Evolutionary conservation across 257 asterid genomes (phyloP), one percentile per base, ranked within the genome.

Genomic region (Solanum chmielewskii): DNA sequence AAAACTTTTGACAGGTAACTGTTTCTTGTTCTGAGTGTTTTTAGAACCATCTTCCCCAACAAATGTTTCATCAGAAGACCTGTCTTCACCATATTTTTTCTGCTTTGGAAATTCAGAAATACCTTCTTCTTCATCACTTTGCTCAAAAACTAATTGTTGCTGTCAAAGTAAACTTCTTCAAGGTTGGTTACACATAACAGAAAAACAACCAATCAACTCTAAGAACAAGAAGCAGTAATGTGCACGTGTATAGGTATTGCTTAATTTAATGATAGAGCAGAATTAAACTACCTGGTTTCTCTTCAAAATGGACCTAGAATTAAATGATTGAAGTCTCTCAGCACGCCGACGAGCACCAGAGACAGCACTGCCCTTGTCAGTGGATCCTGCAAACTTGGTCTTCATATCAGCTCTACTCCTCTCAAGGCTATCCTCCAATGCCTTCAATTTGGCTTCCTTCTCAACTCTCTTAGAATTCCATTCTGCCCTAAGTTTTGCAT

Each of bases 401-500:
- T 95, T 92, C 98, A 97, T 93, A 89, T 97, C 97, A 69, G 97
- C 93, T 87, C 89, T 92, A 92, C 92, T 97, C 87, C 91, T 89
- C 90, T 96, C 98, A 47, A 96, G 93, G 91, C 93, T 95, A 90
- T 96, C 98, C 88, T 92, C 98, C 99, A 97, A 89, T 37, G 93
- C 92, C 93, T 92, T 97, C 90, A 96, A 86, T 89, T 91, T 93
- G 78, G 98, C 97, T 92, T 97, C 99, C 91, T 97, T 97, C 91
- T 94, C 97, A 42, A 88, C 93, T 83, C 97, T 90, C 82, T 91
- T 95, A 71, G 95, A 92, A 87, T 94, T 92, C 99, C 99, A 97
- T 86, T 95, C 99, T 88, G 90, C 98, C 92, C 90, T 92, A 82
- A 97, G 93, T 89, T 97, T 97, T 73, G 96, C 98, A 90, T 95